Evolutionary conservation across 2,329 filamentous ascomycete species (phyloP), one percentile per base, ranked within the genome.

Genomic region (Neofusicoccum kwambonambiense): DNA sequence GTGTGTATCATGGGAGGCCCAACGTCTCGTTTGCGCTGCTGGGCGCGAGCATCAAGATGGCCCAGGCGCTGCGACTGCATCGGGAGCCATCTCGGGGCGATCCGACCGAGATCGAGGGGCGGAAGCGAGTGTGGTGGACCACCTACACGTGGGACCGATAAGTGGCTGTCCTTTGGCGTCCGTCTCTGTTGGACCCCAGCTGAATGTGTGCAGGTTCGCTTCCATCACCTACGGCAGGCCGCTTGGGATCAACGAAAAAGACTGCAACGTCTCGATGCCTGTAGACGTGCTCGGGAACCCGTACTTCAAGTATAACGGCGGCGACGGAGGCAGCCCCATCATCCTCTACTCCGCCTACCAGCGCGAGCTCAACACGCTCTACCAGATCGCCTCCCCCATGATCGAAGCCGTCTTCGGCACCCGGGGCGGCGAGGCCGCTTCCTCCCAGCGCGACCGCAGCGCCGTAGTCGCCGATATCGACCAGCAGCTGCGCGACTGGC

Each of bases 1-100:
- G 77, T 44, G 71, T 80, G 13, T 81, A 81, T 56, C 78, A 80
- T 65, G 79, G 79, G 6, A 74, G 75, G 31, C 79, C 78, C 1
- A 78, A 77, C 44, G 66, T 77, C 8, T 77, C 78, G 1, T 79
- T 79, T 60, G 73, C 77, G 0, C 61, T 79, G 22, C 69, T 78
- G 2, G 77, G 78, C 0, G 74, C 77, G 6, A 77, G 76, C 0
- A 76, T 79, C 50, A 74, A 74, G 61, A 74, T 73, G 41, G 70
- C 77, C 0, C 77, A 79, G 49, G 71, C 76, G 17, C 65, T 76
- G 19, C 72, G 75, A 0, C 62, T 79, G 13, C 75, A 79, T 49
- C 70, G 74, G 5, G 69, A 76, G 42, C 64, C 69, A 4, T 50
- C 69, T 12, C 62, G 67, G n/a, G 71, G 70, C 1, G 62, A 66